Base-by-base conservation (phyloP, 495 filamentous ascomycete genomes). In the Viridothelium virens region DNA sequence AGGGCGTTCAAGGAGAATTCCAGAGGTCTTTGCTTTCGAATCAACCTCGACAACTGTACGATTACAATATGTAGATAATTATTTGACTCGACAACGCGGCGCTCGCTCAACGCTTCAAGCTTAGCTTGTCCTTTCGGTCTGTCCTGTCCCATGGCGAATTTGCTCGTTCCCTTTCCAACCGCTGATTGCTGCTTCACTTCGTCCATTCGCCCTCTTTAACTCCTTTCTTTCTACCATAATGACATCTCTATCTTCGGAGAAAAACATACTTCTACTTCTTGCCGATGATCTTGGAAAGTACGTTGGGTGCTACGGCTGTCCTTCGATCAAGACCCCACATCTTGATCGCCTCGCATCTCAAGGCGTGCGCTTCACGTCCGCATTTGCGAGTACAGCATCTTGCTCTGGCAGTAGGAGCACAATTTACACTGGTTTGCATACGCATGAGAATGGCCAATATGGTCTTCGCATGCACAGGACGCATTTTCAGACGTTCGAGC, bases 361-460 rank as follows among this genome's bases (percentile, higher is more conserved):
- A 39, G 76, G 77, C 38, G 74, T 72, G 0, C 61, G 37, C 31
- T 82, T 82, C 59, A 68, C 70, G 2, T 72, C 72, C 4, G 79
- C 79, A 2, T 82, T 79, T 62, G 73, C 79, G 0, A 78, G 77
- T 56, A 82, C 79, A 3, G 79, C 79, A 0, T 80, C 78, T 11
- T 82, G 79, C 70, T 79, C 77, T 62, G 77, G 74, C 0, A 79
- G 76, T 65, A 71, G 79, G 14, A 76, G 77, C 2, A 75, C 76
- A 31, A 78, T 82, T 37, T 81, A 81, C 65, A 80, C 77, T 0
- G 79, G 79, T 6, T 70, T 81, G 2, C 79, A 81, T 67, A 81
- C 78, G 0, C 79, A 82, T 63, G 67, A 81, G 65, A 81, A 77
- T 59, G 79, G 79, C 0, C 78, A 80, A 64, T 82, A 82, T 65